Evolutionary conservation across 768 basidiomycete species (phyloP), one percentile per base, ranked within the genome.

Genomic region (Tylopilus subfusipes): DNA sequence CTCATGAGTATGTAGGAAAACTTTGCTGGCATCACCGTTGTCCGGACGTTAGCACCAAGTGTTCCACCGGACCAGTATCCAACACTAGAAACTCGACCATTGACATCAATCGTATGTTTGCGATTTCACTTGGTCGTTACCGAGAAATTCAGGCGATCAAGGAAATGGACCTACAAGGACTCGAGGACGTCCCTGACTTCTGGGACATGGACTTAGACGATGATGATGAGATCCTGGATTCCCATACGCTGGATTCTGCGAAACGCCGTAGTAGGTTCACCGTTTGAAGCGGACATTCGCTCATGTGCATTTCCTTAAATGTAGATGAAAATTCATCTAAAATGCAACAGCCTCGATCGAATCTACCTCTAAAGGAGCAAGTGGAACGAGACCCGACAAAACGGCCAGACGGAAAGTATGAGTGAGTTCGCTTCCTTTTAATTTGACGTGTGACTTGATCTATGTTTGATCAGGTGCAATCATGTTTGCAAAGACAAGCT

Each of bases 401-500:
- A 59, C 73, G 84, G 16, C 71, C 79, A 2, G 85, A 88, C 63
- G 88, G 87, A 14, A 85, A 82, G 53, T 84, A 81, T 57, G 73
- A 75, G 88, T 86, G 59, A 54, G 79, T 55, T 42, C 13, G 5
- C 36, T 12, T 39, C 33, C 29, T 29, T 47, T 42, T 16, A n/a
- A 29, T 16, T 30, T n/a, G 13, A 11, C 16, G 12, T 45, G n/a
- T 22, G 30, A 27, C 21, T 9, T 48, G 21, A 51, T 27, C 19
- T 33, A 27, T n/a, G 47, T 30, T 38, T 42, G 39, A 11, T 52
- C 36, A 90, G 89, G 47, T 93, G 91, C 63, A 88, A 88, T 60
- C 91, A 93, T 60, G 48, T 78, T 21, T 93, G 91, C 76, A 89
- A 86, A 66, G 83, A 90, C 63, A 93, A 91, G 68, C 71, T 73